Base-by-base conservation (phyloP, 2,329 filamentous ascomycete species). In the Saccharata proteae region DNA sequence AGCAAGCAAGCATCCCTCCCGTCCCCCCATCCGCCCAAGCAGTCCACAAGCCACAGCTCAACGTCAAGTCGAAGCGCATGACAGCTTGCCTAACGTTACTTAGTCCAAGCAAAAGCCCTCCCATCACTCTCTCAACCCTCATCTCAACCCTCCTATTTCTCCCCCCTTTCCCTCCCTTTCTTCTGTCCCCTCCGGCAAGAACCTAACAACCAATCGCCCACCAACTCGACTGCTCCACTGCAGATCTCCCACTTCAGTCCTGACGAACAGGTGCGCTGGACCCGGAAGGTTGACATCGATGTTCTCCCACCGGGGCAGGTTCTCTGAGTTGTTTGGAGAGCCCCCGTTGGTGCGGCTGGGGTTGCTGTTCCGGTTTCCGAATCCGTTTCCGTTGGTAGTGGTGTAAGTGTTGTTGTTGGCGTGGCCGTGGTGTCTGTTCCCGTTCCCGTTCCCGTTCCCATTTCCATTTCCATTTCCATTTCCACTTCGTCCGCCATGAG, bases 221-320 rank as follows among this genome's bases (percentile, higher is more conserved):
- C 26, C 26, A 2, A 34, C 27, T 22, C 26, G 25, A 4, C 32
- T 27, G 22, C 21, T 26, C 32, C 32, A 34, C 5, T 23, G 17
- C 10, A 34, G 30, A 14, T 34, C 32, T 7, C 26, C 32, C 26
- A 23, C 24, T 22, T 34, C 32, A 7, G 32, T 34, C 26, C 32
- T 16, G 16, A 34, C 32, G 12, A 26, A 18, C 26, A 34, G 23
- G 22, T 34, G 26, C 12, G 26, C 32, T 7, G 32, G 11, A 16
- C 29, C 17, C 13, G 32, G 32, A 13, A 34, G 14, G 16, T 34
- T 30, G 22, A 34, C 16, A 23, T 34, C 32, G 26, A 34, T 30
- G 13, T 34, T 27, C 11, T 25, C 26, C 32, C 32, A 34, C 12
- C 14, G 21, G 13, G 32, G 32, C 6, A 34, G 27, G 7, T 20